Evolutionary conservation across 2,329 filamentous ascomycete species (phyloP).

Genomic region (Fusarium sp.): DNA sequence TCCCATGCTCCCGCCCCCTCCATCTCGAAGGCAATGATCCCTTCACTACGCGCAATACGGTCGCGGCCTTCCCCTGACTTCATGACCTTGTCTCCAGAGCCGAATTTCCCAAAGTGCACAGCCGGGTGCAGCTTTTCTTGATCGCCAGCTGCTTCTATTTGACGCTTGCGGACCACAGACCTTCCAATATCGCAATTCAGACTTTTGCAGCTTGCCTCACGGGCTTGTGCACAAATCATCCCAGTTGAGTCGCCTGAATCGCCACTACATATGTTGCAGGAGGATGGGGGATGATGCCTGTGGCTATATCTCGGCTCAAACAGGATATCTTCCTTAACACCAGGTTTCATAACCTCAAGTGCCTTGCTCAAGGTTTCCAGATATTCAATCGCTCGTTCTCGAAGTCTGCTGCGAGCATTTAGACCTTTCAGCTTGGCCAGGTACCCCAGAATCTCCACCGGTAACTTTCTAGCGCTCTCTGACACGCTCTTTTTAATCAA

Average conservation of each 20-base stretch:
- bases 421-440: not conserved
- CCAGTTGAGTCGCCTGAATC: accelerated
- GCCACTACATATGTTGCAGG: not conserved
- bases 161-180: accelerated
- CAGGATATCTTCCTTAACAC: not conserved
- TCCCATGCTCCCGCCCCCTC: not conserved
- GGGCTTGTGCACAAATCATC: not conserved
- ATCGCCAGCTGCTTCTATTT: accelerated
- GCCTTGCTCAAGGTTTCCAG: accelerated
- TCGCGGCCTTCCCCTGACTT: not conserved
- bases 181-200: accelerated
- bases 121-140: accelerated
- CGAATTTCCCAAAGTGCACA: not conserved
- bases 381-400: not conserved
- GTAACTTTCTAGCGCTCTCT: not conserved
- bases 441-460: not conserved
- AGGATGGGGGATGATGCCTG: not conserved
- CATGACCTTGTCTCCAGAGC: not conserved
- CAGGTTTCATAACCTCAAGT: accelerated
- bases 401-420: not conserved
- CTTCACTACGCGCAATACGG: not conserved
- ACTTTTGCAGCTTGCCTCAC: accelerated
- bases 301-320: not conserved
- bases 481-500: accelerated
- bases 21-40: not conserved